Evolutionary conservation across 768 basidiomycete species (phyloP).

Genomic region (Tylopilus rubrobrunneus): DNA sequence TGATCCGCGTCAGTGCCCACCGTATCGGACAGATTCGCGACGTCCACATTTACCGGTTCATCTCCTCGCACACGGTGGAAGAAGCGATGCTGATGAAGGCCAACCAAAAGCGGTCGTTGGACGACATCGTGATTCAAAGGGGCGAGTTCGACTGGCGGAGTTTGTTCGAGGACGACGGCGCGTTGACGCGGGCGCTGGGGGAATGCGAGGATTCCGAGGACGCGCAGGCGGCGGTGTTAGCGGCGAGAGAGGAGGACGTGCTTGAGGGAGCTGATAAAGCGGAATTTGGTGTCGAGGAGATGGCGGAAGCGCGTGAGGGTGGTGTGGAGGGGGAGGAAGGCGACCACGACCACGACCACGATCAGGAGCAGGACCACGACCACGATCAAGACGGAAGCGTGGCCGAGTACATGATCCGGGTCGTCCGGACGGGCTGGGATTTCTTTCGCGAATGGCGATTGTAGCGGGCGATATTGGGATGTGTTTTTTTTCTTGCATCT

Average conservation of each 20-base stretch:
- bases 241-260: slow-evolving; percentile 66
- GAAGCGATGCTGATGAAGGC: slow-evolving; percentile 96
- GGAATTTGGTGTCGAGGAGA: slow-evolving; percentile 63
- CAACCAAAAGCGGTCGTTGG: slow-evolving; percentile 93
- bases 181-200: slow-evolving; percentile 70
- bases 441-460: slow-evolving; percentile 73
- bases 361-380: slow-evolving; percentile 32
- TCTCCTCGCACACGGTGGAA: slow-evolving; percentile 87
- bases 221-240: slow-evolving; percentile 73
- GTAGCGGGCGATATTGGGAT: slow-evolving; percentile 25
- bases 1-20: slow-evolving; percentile 62
- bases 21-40: slow-evolving; percentile 97
- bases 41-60: slow-evolving; percentile 94
- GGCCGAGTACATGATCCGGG: slow-evolving; percentile 80
- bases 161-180: slow-evolving; percentile 62
- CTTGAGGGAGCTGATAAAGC: slow-evolving; percentile 76
- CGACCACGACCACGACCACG: slow-evolving; percentile 36
- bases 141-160: slow-evolving; percentile 95
- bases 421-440: slow-evolving; percentile 59
- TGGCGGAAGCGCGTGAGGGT: slow-evolving; percentile 24
- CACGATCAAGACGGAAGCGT: slow-evolving; percentile 63
- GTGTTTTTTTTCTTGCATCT: not conserved
- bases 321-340: slow-evolving; percentile 33
- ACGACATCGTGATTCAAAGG: slow-evolving; percentile 87
- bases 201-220: slow-evolving; percentile 90